Base-by-base conservation (phyloP, 352 stramenopile genomes). In the Phytophthora lateralis region DNA sequence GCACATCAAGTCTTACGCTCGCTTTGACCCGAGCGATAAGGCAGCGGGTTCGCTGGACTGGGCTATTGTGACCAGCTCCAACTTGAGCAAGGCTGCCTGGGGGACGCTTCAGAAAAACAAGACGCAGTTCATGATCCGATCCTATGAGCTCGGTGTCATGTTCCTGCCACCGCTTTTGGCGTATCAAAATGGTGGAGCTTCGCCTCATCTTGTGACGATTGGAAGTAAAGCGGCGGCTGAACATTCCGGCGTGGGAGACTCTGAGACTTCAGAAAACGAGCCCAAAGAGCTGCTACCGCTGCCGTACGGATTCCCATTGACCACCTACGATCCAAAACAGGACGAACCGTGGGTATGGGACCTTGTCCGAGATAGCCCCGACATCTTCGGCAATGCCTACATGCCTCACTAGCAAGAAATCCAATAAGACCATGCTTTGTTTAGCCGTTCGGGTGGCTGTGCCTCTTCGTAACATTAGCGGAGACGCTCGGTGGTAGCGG, bases 301-400 rank as follows among this genome's bases (percentile, higher is more conserved):
- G 30, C 86, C 86, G 38, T 92, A 89, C 57, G 38, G 34, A 12
- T 93, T 92, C 39, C 86, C 86, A 9, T 53, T 91, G 60, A 74
- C 66, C 43, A 86, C 78, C 8, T 95, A 93, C 59, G 62, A 92
- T 21, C 76, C 82, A 7, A 84, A 75, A 52, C 55, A 69, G 17
- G 86, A 95, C 32, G 84, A 93, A 50, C 86, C 86, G 6, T 95
- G 86, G 86, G 69, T 91, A 8, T 95, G 86, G 86, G 84, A 95
- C 39, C 60, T 91, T 29, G 66, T 80, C 15, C 82, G 82, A 53
- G 79, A 91, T 29, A 76, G 75, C 3, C 75, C 77, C 11, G 86
- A 95, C 57, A 62, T 87, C 14, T 93, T 86, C 35, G 86, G 86
- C 21, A 84, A 69, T 54, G 80, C 71, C 52, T 95, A 95, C 49